Evolutionary conservation across 768 basidiomycete genomes (phyloP).

Genomic region (Pholiota microspora): DNA sequence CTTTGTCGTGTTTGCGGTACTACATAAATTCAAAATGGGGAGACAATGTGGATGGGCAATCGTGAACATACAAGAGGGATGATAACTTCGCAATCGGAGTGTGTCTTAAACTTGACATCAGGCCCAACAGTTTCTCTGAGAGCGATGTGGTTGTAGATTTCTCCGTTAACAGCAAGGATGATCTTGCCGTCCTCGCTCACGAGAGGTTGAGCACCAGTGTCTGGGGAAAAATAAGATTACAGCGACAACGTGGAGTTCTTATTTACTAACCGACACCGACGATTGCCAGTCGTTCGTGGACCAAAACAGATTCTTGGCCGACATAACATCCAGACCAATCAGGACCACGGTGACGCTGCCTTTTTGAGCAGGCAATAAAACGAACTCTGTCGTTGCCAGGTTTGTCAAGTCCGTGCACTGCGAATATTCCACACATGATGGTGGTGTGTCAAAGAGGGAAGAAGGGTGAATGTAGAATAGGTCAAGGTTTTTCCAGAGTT

Average conservation of each 20-base stretch:
- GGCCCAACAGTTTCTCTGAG: slow-evolving; percentile 67
- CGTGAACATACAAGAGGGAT: slow-evolving; percentile 68
- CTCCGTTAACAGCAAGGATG: slow-evolving; percentile 93
- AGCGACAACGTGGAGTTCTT: background rate
- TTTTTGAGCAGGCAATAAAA: slow-evolving; percentile 85
- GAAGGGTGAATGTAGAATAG: background rate
- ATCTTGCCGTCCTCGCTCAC: slow-evolving; percentile 81
- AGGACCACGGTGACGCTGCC: slow-evolving; percentile 90
- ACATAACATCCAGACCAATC: slow-evolving; percentile 98
- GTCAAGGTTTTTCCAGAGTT: slow-evolving; percentile 15
- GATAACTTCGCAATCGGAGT: slow-evolving; percentile 98
- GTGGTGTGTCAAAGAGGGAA: slow-evolving; percentile 13
- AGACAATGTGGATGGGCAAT: background rate
- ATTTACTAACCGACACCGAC: slow-evolving; percentile 86
- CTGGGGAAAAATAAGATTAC: slow-evolving; percentile 37
- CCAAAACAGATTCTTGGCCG: slow-evolving; percentile 77
- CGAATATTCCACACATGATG: slow-evolving; percentile 90
- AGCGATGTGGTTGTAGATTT: slow-evolving; percentile 95
- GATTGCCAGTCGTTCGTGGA: slow-evolving; percentile 95
- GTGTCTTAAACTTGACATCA: slow-evolving; percentile 86
- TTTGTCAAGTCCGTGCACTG: slow-evolving; percentile 76
- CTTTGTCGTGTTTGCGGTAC: slow-evolving; percentile 83
- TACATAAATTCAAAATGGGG: slow-evolving; percentile 26
- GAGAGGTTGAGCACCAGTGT: slow-evolving; percentile 95
- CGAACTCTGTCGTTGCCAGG: slow-evolving; percentile 66